phyloP scores from a whole-genome alignment of 106 monocot species.

The Hemerocallis citrina region DNA sequence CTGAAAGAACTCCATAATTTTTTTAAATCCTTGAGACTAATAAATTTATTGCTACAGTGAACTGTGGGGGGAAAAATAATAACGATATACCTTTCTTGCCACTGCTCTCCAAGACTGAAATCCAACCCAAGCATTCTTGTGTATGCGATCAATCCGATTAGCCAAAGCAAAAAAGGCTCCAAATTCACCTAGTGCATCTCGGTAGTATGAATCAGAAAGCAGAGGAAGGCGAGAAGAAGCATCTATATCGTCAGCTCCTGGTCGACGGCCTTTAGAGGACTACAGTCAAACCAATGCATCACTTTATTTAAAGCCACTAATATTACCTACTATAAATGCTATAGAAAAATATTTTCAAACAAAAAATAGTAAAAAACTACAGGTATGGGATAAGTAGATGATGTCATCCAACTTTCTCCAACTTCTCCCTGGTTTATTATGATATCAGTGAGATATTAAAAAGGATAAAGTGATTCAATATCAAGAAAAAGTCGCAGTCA shows the following conservation, averaged over 20 bases:
- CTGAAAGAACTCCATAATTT: neutral
- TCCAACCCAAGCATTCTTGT: constrained; percentile 97
- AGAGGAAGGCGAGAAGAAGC: constrained; percentile 89
- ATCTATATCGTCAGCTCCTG: constrained; percentile 87
- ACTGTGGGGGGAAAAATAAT: neutral
- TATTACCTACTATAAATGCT: too few species aligned
- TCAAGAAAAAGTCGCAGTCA: too few species aligned
- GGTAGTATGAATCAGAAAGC: constrained; percentile 57
- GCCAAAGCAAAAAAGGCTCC: constrained; percentile 90
- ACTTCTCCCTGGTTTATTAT: too few species aligned
- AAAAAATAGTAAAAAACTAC: neutral
- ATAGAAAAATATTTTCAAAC: neutral
- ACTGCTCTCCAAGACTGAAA: constrained; percentile 94
- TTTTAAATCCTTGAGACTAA: neutral
- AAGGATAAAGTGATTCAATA: too few species aligned
- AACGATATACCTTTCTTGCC: constrained; percentile 55
- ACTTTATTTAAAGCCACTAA: neutral
- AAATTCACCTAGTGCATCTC: constrained; percentile 85
- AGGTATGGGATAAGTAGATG: too few species aligned
- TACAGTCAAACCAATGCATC: constrained; percentile 14
- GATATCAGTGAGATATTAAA: too few species aligned
- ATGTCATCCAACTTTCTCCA: too few species aligned
- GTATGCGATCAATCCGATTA: constrained; percentile 76
- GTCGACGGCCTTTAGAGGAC: constrained; percentile 73
- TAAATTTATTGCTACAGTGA: neutral